phyloP scores from a whole-genome alignment of 108 stramenopile species.

The Cyclostephanos invisitatus region DNA sequence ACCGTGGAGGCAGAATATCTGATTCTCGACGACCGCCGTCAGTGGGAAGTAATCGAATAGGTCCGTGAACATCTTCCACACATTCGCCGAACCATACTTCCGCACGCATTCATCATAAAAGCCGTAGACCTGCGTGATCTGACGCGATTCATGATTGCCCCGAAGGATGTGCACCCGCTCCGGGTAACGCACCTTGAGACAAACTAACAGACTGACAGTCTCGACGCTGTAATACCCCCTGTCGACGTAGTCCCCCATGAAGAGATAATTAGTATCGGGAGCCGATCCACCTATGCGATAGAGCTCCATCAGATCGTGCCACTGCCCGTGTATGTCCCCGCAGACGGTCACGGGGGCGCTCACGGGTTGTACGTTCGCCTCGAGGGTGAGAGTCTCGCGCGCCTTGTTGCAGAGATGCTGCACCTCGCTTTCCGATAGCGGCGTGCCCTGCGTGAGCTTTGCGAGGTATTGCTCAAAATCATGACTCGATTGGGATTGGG shows the following conservation, averaged over 20 bases:
- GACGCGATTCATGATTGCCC: slow-evolving; percentile 91
- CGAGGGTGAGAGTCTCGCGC: slow-evolving; percentile 75
- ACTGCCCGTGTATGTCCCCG: slow-evolving; percentile 92
- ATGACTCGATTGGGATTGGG: slow-evolving; percentile 33
- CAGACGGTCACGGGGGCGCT: slow-evolving; percentile 93
- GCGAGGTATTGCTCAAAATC: slow-evolving; percentile 88
- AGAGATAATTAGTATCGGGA: slow-evolving; percentile 97
- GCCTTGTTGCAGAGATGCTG: slow-evolving; percentile 84
- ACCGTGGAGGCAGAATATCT: slow-evolving; percentile 95
- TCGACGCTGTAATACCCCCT: slow-evolving; percentile 98
- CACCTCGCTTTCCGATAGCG: slow-evolving; percentile 85
- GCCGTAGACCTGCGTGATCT: slow-evolving; percentile 98
- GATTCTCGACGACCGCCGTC: slow-evolving; percentile 93
- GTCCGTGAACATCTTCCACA: slow-evolving; percentile 98
- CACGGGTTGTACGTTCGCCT: slow-evolving; percentile 90
- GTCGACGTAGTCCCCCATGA: slow-evolving; percentile 99
- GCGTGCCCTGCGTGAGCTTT: slow-evolving; percentile 82
- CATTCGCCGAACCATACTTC: slow-evolving; percentile 97
- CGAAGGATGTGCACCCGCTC: slow-evolving; percentile 94
- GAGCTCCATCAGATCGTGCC: slow-evolving; percentile 94
- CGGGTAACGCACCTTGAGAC: slow-evolving; percentile 95
- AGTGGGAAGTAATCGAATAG: slow-evolving; percentile 97
- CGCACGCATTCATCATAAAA: slow-evolving; percentile 99
- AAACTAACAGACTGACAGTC: slow-evolving; percentile 92
- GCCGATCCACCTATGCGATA: slow-evolving; percentile 93